phyloP scores from a whole-genome alignment of 225 moss, liverwort and hornwort species.

The Anthoceros angustus region DNA sequence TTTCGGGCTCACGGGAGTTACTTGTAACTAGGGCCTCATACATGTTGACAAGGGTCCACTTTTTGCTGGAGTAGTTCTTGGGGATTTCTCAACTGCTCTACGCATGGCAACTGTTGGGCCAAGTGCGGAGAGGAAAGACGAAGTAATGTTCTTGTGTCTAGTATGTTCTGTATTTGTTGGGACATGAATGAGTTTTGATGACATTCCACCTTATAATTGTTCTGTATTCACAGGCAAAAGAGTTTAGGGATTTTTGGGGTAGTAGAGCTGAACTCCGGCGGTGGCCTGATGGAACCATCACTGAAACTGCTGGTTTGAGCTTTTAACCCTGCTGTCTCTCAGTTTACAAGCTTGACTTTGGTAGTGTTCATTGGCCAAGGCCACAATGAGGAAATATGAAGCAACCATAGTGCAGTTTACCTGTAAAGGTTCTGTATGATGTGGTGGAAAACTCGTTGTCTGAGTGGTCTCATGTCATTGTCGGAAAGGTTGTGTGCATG shows the following conservation, averaged over 20 bases:
- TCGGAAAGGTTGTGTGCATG: background rate
- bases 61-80: slow-evolving; percentile 47
- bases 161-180: background rate
- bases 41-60: slow-evolving; percentile 29
- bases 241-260: slow-evolving; percentile 89
- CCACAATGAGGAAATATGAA: slow-evolving; percentile 6
- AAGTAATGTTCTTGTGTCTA: slow-evolving; percentile 21
- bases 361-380: background rate
- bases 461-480: slow-evolving; percentile 23
- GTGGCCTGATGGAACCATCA: slow-evolving; percentile 82
- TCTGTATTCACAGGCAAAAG: slow-evolving; percentile 30
- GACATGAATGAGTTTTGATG: slow-evolving; percentile 20
- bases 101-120: slow-evolving; percentile 92
- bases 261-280: slow-evolving; percentile 70
- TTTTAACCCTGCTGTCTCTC: background rate
- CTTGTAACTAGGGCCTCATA: slow-evolving; percentile 21
- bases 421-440: slow-evolving; percentile 11
- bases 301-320: slow-evolving; percentile 69
- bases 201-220: background rate
- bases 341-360: too few species aligned
- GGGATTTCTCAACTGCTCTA: slow-evolving; percentile 45
- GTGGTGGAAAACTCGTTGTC: slow-evolving; percentile 56
- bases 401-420: slow-evolving; percentile 12
- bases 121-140: slow-evolving; percentile 70
- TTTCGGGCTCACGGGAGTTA: background rate